A percentile compares a stretch with the other conserved stretches of the same genome.
Conservation (phyloP, 306 rosid species). For the Cicer bijugum region DNA sequence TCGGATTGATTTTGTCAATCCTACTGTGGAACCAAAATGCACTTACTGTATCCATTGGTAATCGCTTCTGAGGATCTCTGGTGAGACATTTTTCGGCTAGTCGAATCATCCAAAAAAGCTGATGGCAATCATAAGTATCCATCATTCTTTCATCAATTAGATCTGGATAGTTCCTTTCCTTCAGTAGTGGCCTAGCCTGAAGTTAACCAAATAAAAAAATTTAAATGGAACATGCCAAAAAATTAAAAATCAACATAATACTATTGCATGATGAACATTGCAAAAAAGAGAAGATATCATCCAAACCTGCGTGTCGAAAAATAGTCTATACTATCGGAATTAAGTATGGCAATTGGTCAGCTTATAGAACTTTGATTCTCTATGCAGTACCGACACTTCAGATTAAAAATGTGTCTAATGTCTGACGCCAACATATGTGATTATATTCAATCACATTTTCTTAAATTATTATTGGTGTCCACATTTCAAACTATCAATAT, state of each 20-base stretch:
- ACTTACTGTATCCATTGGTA: constrained; percentile 58
- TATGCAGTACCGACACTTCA: background rate
- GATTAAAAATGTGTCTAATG: background rate
- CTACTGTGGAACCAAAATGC: too few species aligned
- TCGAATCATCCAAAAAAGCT: constrained; percentile 75
- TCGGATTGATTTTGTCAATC: too few species aligned
- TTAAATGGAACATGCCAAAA: background rate
- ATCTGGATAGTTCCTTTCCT: constrained; percentile 73
- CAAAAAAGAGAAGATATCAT: background rate
- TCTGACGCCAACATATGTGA: background rate
- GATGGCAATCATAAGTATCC: constrained; percentile 66
- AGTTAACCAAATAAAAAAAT: background rate
- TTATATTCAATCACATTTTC: background rate
- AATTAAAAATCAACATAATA: background rate
- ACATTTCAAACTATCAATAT: background rate
- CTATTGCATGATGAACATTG: background rate
- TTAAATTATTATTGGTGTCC: background rate
- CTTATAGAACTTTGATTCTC: background rate
- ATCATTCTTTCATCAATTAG: constrained; percentile 64
- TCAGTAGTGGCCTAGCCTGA: constrained; percentile 80
- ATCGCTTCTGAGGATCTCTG: constrained; percentile 64
- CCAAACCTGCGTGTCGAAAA: too few species aligned
- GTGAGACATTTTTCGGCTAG: constrained; percentile 69
- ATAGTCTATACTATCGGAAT: too few species aligned
- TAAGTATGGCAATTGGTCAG: too few species aligned